These are phyloP conservation scores for Aspergillus cavernicola DNA, from an alignment of 495 filamentous ascomycete genomes.

Conservation along the genomic window DNA sequence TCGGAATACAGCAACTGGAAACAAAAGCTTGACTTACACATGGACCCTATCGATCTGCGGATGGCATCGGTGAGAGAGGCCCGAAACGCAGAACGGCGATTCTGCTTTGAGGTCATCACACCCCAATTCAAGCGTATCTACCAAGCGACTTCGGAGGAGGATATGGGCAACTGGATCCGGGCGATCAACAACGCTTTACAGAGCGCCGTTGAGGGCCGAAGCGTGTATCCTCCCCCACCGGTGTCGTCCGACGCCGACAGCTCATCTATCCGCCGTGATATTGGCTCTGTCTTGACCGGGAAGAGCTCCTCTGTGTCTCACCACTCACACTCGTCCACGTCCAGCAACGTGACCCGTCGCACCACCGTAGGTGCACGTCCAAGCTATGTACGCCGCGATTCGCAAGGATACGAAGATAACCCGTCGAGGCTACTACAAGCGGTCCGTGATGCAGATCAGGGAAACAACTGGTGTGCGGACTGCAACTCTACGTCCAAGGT, in stretches of 20 bases:
- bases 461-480: constrained; percentile 93
- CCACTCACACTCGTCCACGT: constrained; percentile 49
- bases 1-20: constrained; percentile 99
- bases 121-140: constrained; percentile 96
- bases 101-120: constrained; percentile 98
- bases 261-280: constrained; percentile 66
- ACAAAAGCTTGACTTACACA: constrained; percentile 91
- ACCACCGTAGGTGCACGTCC: constrained; percentile 90
- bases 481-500: constrained; percentile 88
- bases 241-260: constrained; percentile 44
- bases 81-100: constrained; percentile 87
- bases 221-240: constrained; percentile 40
- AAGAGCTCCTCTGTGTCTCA: constrained; percentile 76
- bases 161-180: constrained; percentile 95
- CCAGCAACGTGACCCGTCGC: constrained; percentile 64
- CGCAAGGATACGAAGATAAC: constrained; percentile 72
- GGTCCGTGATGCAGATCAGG: constrained; percentile 85
- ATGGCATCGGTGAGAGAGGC: constrained; percentile 97
- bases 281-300: constrained; percentile 89
- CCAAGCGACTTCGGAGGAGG: constrained; percentile 95
- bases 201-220: constrained; percentile 85
- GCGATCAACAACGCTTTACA: constrained; percentile 97
- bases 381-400: constrained; percentile 61
- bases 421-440: constrained; percentile 80
- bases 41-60: constrained; percentile 95